Evolutionary conservation across 1,139 yeast species (phyloP).

Genomic region (Blastobotrys arbuscula): DNA sequence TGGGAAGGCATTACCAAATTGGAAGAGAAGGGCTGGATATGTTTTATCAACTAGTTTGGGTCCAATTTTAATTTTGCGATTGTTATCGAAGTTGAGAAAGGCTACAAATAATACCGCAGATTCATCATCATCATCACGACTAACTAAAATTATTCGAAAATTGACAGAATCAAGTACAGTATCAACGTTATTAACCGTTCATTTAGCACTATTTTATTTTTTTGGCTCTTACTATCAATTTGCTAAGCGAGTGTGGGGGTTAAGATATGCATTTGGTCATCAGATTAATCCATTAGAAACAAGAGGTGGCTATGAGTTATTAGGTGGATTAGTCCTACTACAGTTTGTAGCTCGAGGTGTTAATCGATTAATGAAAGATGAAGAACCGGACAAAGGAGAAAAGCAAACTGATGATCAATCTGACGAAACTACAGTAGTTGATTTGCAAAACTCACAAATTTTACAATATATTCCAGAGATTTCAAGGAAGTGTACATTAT

Average conservation of each 20-base stretch:
- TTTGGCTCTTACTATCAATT: conserved; percentile 74
- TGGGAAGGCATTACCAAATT: conserved; percentile 25
- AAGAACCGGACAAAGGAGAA: background rate
- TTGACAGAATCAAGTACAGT: conserved; percentile 16
- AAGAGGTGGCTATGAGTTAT: conserved; percentile 58
- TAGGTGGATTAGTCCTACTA: conserved; percentile 63
- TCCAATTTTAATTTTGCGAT: conserved; percentile 17
- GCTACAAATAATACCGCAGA: conserved; percentile 3
- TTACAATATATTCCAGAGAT: conserved; percentile 66
- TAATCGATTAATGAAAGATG: background rate
- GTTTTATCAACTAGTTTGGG: conserved; percentile 29
- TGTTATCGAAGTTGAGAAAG: conserved; percentile 10
- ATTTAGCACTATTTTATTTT: conserved; percentile 76
- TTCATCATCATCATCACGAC: background rate
- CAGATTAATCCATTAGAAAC: conserved; percentile 29
- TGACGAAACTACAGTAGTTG: conserved; percentile 31
- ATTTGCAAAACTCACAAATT: conserved; percentile 49
- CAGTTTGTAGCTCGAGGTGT: conserved; percentile 40
- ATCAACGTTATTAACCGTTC: conserved; percentile 43
- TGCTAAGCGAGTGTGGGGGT: conserved; percentile 69
- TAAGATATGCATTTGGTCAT: conserved; percentile 54
- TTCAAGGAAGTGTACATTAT: conserved; percentile 76
- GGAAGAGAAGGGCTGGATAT: conserved; percentile 29
- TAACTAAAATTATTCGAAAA: conserved; percentile 1
- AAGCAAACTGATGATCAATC: background rate